Evolutionary conservation across 1,139 yeast genomes (phyloP).

Genomic region (Pichia norvegensis): DNA sequence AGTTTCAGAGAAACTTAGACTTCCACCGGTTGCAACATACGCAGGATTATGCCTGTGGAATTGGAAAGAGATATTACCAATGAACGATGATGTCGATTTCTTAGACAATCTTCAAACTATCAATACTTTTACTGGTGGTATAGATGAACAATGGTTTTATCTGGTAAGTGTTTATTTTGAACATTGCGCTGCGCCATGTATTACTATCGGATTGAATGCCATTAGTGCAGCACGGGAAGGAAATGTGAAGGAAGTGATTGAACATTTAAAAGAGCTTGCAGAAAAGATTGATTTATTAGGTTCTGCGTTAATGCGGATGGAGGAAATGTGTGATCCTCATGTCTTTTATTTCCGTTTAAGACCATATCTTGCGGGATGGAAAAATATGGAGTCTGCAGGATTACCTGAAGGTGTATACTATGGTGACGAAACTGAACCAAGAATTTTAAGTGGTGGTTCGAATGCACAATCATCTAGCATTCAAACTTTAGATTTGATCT

Average conservation of each 20-base stretch:
- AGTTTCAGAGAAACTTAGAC: constrained; percentile 50
- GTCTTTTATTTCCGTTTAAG: constrained; percentile 78
- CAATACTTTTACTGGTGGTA: constrained; percentile 80
- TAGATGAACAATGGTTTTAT: constrained; percentile 92
- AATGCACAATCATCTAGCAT: constrained; percentile 89
- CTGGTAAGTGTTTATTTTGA: constrained; percentile 84
- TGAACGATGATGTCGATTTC: constrained; percentile 37
- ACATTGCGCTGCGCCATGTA: constrained; percentile 63
- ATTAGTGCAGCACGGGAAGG: constrained; percentile 46
- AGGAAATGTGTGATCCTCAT: constrained; percentile 93
- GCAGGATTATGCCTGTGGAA: constrained; percentile 89
- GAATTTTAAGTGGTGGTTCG: constrained; percentile 79
- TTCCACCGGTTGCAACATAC: constrained; percentile 85
- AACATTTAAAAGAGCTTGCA: constrained; percentile 55
- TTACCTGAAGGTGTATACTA: constrained; percentile 66
- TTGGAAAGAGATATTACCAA: constrained; percentile 56
- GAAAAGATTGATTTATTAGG: constrained; percentile 71
- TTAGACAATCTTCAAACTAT: constrained; percentile 65
- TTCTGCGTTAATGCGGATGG: constrained; percentile 72
- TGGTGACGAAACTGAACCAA: constrained; percentile 54
- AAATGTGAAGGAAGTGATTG: constrained; percentile 34
- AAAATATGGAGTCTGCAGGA: constrained; percentile 83
- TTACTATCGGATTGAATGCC: constrained; percentile 54
- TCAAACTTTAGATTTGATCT: constrained; percentile 73
- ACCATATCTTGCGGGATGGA: constrained; percentile 93